Evolutionary conservation across 148 eudicot species (phyloP), one percentile per base, ranked within the genome.

Genomic region (Fagopyrum esculentum): DNA sequence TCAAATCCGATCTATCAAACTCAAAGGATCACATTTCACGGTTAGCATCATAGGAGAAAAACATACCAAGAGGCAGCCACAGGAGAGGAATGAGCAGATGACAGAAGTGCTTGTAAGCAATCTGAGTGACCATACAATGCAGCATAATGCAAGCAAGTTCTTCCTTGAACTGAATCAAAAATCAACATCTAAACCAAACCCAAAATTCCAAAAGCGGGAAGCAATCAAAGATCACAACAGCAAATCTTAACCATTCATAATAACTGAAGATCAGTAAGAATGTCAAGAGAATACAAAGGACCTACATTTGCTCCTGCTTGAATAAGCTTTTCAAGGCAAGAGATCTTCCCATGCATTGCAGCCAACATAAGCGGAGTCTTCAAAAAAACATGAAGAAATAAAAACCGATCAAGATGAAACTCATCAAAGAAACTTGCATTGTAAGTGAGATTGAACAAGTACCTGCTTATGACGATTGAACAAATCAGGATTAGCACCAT

Each of bases 111-210:
- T 77, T 78, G 83, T 10, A 81, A 71, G 72, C 83, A 78, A 71
- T 81, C 78, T 4, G 69, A 70, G 76, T 78, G 83, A 54, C 83
- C 83, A 74, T 64, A 70, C 44, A 51, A 72, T 44, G 83, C 81
- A 59, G 83, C 83, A 81, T 74, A 81, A 64, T 81, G 83, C 81
- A 81, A 74, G 49, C 81, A 81, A 19, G 81, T 81, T 81, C 78
- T 77, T 75, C 78, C 71, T 68, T 74, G 59, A 4, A 57, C 56
- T 3, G 77, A 77, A 77, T 81, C 83, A 69, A 81, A 81, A 77
- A 77, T 69, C 75, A 81, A 51, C 75, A 81, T 74, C 83, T 81
- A 43, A 46, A 50, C n/a, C 52, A 44, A 77, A 81, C 71, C 51
- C 30, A 68, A 71, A 12, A 57, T 49, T 12, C 52, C 9, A 12